These are phyloP conservation scores for Golubevia sp. DNA, from an alignment of 1,284 basidiomycete genomes.

Conservation along the genomic window DNA sequence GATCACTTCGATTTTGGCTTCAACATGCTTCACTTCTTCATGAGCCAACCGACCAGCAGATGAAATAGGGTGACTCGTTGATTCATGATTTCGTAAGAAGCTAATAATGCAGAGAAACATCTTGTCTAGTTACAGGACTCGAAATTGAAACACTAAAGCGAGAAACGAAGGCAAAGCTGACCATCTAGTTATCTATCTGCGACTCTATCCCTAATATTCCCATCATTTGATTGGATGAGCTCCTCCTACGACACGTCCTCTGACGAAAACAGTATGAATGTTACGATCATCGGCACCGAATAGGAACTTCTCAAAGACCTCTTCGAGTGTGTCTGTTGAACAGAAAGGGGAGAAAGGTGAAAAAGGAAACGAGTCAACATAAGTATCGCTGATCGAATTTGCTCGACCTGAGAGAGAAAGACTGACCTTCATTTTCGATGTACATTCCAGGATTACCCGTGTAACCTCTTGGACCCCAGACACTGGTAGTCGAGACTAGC, in stretches of 20 bases:
- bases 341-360: neutral
- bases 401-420: constrained; percentile 4
- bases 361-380: neutral
- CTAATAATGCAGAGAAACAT: too few species aligned
- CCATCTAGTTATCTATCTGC: too few species aligned
- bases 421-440: constrained; percentile 51
- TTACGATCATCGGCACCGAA: constrained; percentile 77
- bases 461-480: constrained; percentile 57
- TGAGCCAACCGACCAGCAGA: too few species aligned
- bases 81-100: too few species aligned
- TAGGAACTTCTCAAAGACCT: constrained; percentile 49
- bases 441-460: constrained; percentile 71
- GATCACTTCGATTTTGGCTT: too few species aligned
- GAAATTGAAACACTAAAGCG: too few species aligned
- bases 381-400: too few species aligned
- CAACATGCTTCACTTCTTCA: too few species aligned
- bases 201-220: too few species aligned
- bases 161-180: too few species aligned
- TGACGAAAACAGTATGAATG: constrained; percentile 81
- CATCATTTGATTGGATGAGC: constrained; percentile 20
- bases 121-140: too few species aligned
- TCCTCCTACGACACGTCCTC: constrained; percentile 79
- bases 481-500: constrained; percentile 68
- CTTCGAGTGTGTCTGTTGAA: constrained; percentile 63
- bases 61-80: too few species aligned